These are phyloP conservation scores for Neodidymelliopsis sp. DNA, from an alignment of 2,329 filamentous ascomycete genomes.

Conservation along the genomic window DNA sequence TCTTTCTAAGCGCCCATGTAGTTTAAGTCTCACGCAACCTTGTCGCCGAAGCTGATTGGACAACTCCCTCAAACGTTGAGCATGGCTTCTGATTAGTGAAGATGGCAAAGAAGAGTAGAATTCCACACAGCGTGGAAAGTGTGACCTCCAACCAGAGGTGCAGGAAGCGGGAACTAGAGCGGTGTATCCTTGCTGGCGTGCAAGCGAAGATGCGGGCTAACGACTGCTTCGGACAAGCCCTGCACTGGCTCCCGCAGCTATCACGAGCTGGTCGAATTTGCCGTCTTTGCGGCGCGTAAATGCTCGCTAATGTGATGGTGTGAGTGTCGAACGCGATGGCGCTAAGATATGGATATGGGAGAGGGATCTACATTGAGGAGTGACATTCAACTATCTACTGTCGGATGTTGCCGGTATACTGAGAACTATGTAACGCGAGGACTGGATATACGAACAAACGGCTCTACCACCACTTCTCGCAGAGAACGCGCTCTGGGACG, in stretches of 20 bases:
- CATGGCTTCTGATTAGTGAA: too few relatives aligned
- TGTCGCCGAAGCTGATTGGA: too few relatives aligned
- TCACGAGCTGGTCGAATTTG: conserved; percentile 22
- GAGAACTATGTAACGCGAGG: conserved; percentile 4
- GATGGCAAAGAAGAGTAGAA: too few relatives aligned
- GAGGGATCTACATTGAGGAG: too few relatives aligned
- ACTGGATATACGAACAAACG: conserved; percentile 6
- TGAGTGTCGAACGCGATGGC: conserved; percentile 30
- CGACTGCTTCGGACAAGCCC: conserved; percentile 4
- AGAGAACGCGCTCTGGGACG: conserved; percentile 51
- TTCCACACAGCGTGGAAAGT: conserved; percentile 33
- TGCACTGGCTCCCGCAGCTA: conserved; percentile 18
- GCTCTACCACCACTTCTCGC: conserved; percentile 61
- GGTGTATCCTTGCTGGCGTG: conserved; percentile 11
- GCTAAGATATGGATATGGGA: conserved; percentile 24
- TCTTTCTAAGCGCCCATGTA: too few relatives aligned
- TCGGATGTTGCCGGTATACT: conserved; percentile 9
- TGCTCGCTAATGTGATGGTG: conserved; percentile 30
- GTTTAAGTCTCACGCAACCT: too few relatives aligned
- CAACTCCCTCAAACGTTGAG: too few relatives aligned
- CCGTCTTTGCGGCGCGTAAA: conserved; percentile 38
- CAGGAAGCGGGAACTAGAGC: conserved; percentile 11
- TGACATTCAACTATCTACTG: conserved; percentile 20
- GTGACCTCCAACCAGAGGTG: conserved; percentile 34
- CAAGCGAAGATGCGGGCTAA: conserved; percentile 6